Conservation (phyloP, 75 land plant species). For the Pseudotsuga menziesii region DNA sequence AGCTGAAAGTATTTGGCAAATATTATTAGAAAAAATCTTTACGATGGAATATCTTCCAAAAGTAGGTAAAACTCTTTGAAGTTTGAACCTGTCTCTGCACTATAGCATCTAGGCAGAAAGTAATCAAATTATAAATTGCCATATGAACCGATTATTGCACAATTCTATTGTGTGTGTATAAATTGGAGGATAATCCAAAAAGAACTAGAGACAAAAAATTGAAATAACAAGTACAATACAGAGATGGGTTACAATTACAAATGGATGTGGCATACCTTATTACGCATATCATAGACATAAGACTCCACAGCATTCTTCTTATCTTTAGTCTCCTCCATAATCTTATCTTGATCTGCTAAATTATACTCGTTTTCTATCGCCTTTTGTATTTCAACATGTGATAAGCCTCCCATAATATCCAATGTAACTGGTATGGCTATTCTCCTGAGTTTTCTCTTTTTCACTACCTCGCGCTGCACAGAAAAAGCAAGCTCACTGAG, state of each 20-base stretch:
- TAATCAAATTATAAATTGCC: background rate
- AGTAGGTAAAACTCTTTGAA: background rate
- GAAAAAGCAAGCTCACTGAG: too few relatives aligned
- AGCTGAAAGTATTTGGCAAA: constrained; percentile 35
- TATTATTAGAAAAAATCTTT: background rate
- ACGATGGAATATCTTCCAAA: background rate
- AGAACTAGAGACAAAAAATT: background rate
- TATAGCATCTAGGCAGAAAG: background rate
- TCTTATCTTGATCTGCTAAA: constrained; percentile 75
- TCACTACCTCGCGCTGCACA: background rate
- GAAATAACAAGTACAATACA: too few relatives aligned
- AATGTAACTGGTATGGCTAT: constrained; percentile 56
- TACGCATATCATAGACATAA: constrained; percentile 91
- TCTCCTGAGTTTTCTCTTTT: constrained; percentile 70
- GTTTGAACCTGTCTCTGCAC: background rate
- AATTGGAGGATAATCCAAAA: background rate
- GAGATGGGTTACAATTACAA: too few relatives aligned
- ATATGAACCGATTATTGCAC: background rate
- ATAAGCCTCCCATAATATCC: constrained; percentile 52
- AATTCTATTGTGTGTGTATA: background rate
- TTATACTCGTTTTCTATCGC: constrained; percentile 79
- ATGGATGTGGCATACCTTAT: constrained; percentile 51
- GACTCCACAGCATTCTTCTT: constrained; percentile 94
- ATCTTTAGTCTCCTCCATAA: constrained; percentile 99
- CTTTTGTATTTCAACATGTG: constrained; percentile 49